phyloP scores from a whole-genome alignment of 768 basidiomycete species.

The Tylopilus subfusipes region DNA sequence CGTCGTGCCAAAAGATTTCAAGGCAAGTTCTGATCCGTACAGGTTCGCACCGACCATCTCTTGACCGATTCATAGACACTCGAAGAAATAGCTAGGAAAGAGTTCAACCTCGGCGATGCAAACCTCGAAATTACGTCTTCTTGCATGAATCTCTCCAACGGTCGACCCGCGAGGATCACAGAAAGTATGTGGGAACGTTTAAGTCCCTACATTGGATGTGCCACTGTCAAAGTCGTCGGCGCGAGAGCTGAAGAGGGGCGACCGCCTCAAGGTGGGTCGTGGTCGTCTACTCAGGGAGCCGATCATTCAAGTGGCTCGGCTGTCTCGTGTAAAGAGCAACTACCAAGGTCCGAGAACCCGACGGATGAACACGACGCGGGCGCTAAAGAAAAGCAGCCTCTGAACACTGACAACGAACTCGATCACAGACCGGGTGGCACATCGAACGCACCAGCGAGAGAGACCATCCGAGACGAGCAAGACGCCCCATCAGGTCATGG shows the following conservation, averaged over 20 bases:
- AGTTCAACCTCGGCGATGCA: slow-evolving; percentile 21
- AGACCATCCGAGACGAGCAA: not conserved
- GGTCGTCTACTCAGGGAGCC: not conserved
- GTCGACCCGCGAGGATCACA: slow-evolving; percentile 22
- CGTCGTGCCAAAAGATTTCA: slow-evolving; percentile 12
- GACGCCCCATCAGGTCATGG: slow-evolving; percentile 4
- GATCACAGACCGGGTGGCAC: not conserved
- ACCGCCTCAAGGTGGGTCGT: slow-evolving; percentile 1
- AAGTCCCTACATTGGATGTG: slow-evolving; percentile 22
- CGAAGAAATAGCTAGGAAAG: slow-evolving; percentile 12
- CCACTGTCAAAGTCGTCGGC: slow-evolving; percentile 8
- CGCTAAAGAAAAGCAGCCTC: not conserved
- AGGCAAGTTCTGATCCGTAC: slow-evolving; percentile 5
- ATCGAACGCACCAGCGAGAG: not conserved
- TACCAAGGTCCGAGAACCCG: not conserved
- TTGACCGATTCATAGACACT: slow-evolving; percentile 8
- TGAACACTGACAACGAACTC: not conserved
- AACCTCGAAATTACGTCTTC: slow-evolving; percentile 15
- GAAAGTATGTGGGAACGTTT: slow-evolving; percentile 18
- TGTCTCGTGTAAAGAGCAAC: not conserved
- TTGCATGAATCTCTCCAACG: slow-evolving; percentile 21
- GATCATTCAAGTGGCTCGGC: not conserved
- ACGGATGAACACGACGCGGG: not conserved
- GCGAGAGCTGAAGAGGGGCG: not conserved
- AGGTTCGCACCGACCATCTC: not conserved